phyloP scores from a whole-genome alignment of 1,284 basidiomycete species.

The Polyporus tsugae region DNA sequence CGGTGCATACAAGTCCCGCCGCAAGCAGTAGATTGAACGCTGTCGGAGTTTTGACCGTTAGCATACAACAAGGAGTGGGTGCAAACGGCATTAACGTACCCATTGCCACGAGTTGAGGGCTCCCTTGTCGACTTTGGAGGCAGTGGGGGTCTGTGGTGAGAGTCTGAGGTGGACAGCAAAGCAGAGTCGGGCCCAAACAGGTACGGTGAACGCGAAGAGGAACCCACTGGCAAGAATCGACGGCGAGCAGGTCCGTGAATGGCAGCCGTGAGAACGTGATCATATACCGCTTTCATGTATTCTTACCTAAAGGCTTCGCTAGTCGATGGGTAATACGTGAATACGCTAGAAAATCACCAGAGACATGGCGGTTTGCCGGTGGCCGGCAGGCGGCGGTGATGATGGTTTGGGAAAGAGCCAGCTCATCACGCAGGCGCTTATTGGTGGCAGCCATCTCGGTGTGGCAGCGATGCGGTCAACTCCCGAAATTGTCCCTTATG shows the following conservation, averaged over 20 bases:
- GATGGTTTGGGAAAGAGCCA: neutral
- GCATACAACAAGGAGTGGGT: neutral
- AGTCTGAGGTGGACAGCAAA: neutral
- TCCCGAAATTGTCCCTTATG: neutral
- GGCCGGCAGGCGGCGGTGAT: neutral
- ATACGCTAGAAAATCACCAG: neutral
- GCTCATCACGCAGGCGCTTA: neutral
- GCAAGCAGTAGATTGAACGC: conserved; percentile 6
- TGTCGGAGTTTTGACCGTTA: neutral
- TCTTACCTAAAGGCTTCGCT: neutral
- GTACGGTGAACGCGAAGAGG: conserved; percentile 3
- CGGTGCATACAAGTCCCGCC: conserved; percentile 1
- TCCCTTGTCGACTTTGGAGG: neutral
- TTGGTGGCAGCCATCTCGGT: neutral
- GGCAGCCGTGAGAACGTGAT: conserved; percentile 9
- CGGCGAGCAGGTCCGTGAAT: neutral
- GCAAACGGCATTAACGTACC: neutral
- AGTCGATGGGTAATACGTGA: neutral
- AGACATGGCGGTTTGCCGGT: neutral
- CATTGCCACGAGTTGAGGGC: neutral
- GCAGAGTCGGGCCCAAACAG: neutral
- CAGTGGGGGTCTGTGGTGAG: neutral
- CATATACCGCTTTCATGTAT: neutral
- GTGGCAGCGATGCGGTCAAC: neutral
- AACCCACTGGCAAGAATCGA: neutral